phyloP scores from a whole-genome alignment of 1,139 yeast species.

The Yamadazyma diddensiae region DNA sequence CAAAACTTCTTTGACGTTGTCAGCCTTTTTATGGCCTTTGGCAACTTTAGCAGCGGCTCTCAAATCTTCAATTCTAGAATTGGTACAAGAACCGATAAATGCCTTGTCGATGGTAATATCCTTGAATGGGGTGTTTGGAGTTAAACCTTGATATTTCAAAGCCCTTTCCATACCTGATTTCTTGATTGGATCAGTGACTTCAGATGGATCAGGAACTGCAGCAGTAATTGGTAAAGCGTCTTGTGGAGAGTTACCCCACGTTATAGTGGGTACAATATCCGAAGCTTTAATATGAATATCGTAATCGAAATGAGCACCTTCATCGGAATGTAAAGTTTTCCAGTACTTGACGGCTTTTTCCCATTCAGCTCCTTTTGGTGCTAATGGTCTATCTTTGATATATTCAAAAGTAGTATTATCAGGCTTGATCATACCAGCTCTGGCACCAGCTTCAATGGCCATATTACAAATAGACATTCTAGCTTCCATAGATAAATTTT shows the following conservation, averaged over 20 bases:
- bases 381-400: conserved; percentile 88
- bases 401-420: conserved; percentile 82
- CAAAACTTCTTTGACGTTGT: conserved; percentile 73
- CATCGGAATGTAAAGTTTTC: conserved; percentile 83
- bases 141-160: conserved; percentile 84
- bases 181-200: conserved; percentile 68
- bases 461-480: conserved; percentile 99
- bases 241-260: conserved; percentile 99
- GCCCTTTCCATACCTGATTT: conserved; percentile 89
- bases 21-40: conserved; percentile 86
- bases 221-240: conserved; percentile 96
- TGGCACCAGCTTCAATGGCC: conserved; percentile 98
- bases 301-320: conserved; percentile 83
- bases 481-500: conserved; percentile 92
- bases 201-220: conserved; percentile 82
- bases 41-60: conserved; percentile 94
- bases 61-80: conserved; percentile 95
- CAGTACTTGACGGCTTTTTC: conserved; percentile 90
- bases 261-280: conserved; percentile 91
- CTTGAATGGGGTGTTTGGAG: conserved; percentile 74
- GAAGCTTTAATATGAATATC: conserved; percentile 78
- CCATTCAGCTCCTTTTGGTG: conserved; percentile 93
- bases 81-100: conserved; percentile 97
- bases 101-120: conserved; percentile 83
- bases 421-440: conserved; percentile 99